Evolutionary conservation across 306 rosid genomes (phyloP).

Genomic region (Luffa aegyptiaca): DNA sequence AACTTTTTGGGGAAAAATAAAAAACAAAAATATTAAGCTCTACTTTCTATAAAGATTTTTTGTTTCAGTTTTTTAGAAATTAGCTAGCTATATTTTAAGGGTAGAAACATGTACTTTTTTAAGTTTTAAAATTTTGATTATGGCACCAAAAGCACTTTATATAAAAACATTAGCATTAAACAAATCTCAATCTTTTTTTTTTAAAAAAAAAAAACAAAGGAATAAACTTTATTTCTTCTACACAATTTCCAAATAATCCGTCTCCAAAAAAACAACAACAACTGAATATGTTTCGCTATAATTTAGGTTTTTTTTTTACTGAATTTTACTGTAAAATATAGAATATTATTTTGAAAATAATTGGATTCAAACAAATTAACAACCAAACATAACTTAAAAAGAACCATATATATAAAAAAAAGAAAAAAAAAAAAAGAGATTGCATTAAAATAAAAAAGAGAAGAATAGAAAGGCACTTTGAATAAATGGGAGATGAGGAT

Average conservation of each 20-base stretch:
- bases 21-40: no score
- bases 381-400: background rate
- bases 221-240: no score
- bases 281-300: no score
- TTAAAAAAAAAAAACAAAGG: background rate
- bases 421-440: no score
- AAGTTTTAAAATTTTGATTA: no score
- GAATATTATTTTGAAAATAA: background rate
- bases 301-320: background rate
- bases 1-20: background rate
- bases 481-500: slow-evolving; percentile 4
- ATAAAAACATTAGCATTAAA: background rate
- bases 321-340: background rate
- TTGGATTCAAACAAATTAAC: background rate
- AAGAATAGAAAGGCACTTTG: background rate
- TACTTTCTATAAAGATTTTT: no score
- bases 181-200: background rate
- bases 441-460: background rate
- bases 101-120: background rate
- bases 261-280: no score
- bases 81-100: no score
- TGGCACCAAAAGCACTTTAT: no score
- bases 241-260: no score
- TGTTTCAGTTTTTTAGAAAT: no score
- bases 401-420: background rate